Evolutionary conservation across 2,329 filamentous ascomycete genomes (phyloP), one percentile per base, ranked within the genome.

Genomic region (Ceratocystis colombiana): DNA sequence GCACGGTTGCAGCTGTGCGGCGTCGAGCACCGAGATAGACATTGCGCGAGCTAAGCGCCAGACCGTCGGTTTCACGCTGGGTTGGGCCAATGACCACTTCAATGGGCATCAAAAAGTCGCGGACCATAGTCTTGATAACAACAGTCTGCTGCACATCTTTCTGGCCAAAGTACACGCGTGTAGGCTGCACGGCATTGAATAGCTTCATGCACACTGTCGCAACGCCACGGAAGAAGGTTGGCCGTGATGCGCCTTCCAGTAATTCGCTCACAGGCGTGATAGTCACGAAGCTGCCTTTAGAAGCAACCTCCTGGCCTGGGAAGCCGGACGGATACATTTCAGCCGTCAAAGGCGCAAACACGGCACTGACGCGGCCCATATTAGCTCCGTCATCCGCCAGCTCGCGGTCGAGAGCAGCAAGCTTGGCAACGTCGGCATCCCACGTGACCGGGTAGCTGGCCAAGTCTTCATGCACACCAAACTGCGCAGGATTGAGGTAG

Each of bases 131-230:
- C 72, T 84, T 86, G 72, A 99, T 89, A 10, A 99, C 84, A 20
- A 96, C 89, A 0, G 91, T 96, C 77, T 99, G 94, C 79, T 99
- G 94, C 22, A 96, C 85, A 75, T 99, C 94, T 77, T 99, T 99
- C 76, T 97, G 94, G 3, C 94, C 94, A 78, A 99, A 96, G 77
- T 96, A 92, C 22, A 88, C 88, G 3, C 82, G 79, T 68, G 90
- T 86, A 0, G 88, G 86, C 71, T 78, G 77, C 20, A 79, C 76
- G 22, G 77, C 74, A 69, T 78, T 78, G 73, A 79, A 79, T 28
- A 79, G 75, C 75, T 94, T 99, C 84, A 93, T 94, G 78, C 92
- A 96, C 1, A 99, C 88, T 1, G 94, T 99, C 22, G 94, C 92
- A 44, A 99, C 94, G 48, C 94, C 94, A 62, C 94, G 83, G 77